Conservation (phyloP, 2,329 filamentous ascomycete genomes). For the Verticillium dahliae region DNA sequence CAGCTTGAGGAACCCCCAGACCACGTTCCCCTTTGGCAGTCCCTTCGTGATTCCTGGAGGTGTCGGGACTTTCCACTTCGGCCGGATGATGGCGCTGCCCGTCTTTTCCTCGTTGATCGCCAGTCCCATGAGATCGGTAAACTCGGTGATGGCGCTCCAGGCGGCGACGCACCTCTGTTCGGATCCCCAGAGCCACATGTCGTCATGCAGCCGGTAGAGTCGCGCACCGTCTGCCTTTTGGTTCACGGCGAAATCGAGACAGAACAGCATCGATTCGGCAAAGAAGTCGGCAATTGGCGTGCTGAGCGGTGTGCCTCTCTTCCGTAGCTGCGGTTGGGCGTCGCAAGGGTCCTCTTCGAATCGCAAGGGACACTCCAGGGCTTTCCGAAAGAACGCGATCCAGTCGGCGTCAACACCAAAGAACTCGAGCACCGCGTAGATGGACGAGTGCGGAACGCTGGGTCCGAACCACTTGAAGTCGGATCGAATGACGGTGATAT, state of each 20-base stretch:
- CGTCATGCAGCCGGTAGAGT: slow-evolving; percentile 56
- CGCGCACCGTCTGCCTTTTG: slow-evolving; percentile 41
- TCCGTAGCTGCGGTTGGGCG: slow-evolving; percentile 32
- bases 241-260: slow-evolving; percentile 56
- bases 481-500: slow-evolving; percentile 47
- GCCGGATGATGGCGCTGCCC: slow-evolving; percentile 36
- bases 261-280: slow-evolving; percentile 53
- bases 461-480: slow-evolving; percentile 55
- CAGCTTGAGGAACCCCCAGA: slow-evolving; percentile 53
- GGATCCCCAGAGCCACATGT: slow-evolving; percentile 58
- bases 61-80: slow-evolving; percentile 9
- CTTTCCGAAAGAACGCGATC: slow-evolving; percentile 47
- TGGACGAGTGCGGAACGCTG: slow-evolving; percentile 48
- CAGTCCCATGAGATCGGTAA: slow-evolving; percentile 44
- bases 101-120: slow-evolving; percentile 51
- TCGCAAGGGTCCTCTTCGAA: slow-evolving; percentile 43
- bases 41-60: background rate
- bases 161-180: slow-evolving; percentile 38
- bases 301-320: slow-evolving; percentile 48
- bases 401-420: slow-evolving; percentile 45
- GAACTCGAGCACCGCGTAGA: slow-evolving; percentile 46
- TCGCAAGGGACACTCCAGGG: slow-evolving; percentile 44
- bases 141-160: slow-evolving; percentile 46
- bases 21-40: slow-evolving; percentile 46
- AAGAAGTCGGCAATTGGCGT: slow-evolving; percentile 49